Conservation (phyloP, 352 stramenopile species). For the Globisporangium radiosum region DNA sequence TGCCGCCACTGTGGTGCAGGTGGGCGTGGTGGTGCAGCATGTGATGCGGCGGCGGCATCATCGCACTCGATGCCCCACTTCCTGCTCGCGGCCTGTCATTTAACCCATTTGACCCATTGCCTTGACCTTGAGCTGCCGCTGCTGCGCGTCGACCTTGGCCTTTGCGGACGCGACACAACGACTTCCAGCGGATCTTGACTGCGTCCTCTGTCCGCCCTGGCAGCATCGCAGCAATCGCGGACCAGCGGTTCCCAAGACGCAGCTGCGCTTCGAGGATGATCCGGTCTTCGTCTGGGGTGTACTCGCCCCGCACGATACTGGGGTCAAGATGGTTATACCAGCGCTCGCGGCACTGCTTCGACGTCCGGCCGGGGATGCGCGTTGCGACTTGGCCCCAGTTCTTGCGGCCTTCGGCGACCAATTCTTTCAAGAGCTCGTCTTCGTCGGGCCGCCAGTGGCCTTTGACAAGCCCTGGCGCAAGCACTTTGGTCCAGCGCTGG, state of each 20-base stretch:
- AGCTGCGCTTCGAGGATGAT: constrained; percentile 84
- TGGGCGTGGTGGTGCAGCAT: constrained; percentile 18
- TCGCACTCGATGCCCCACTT: constrained; percentile 7
- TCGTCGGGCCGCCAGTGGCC: constrained; percentile 93
- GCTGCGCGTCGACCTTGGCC: constrained; percentile 34
- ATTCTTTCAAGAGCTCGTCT: constrained; percentile 81
- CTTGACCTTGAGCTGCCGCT: constrained; percentile 7
- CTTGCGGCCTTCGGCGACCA: constrained; percentile 73
- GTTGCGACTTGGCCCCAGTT: constrained; percentile 88
- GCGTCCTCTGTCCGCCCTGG: constrained; percentile 85
- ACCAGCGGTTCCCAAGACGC: constrained; percentile 85
- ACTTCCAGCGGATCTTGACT: constrained; percentile 91
- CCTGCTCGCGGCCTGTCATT: constrained; percentile 29
- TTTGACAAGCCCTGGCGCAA: constrained; percentile 94
- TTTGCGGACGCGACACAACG: constrained; percentile 74
- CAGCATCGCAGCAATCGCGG: constrained; percentile 85
- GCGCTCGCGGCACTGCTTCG: constrained; percentile 87
- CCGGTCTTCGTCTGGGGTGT: constrained; percentile 81
- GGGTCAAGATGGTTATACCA: constrained; percentile 88
- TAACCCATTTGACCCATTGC: no score
- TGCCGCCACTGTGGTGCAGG: neutral
- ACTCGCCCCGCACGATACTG: constrained; percentile 30
- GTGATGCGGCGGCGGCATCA: constrained; percentile 10
- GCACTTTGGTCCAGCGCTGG: constrained; percentile 89
- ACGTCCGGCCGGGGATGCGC: constrained; percentile 73